These are phyloP conservation scores for Plenodomus tracheiphilus DNA, from an alignment of 2,329 filamentous ascomycete species.

Conservation along the genomic window DNA sequence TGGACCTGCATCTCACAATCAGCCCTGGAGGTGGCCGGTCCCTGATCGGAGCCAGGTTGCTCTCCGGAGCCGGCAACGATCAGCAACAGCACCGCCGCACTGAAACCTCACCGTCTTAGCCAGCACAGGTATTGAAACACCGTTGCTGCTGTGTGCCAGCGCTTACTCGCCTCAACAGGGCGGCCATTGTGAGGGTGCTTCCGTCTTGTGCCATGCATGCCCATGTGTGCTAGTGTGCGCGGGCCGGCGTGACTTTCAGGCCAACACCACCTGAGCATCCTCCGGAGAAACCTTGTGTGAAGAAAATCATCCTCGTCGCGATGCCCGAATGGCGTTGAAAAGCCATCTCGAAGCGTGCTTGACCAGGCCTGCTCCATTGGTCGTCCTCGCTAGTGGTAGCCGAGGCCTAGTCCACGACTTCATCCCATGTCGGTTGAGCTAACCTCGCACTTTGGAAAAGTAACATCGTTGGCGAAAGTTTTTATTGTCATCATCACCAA, in stretches of 20 bases:
- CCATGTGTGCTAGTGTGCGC: not conserved
- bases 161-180: not conserved
- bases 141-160: not conserved
- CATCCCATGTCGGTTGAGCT: not conserved
- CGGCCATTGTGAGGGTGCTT: not conserved
- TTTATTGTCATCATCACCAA: no score
- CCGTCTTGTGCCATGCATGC: not conserved
- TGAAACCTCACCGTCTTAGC: not conserved
- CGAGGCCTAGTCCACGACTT: not conserved
- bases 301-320: no score
- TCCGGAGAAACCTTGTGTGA: slow-evolving; percentile 1
- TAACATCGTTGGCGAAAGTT: no score
- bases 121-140: not conserved
- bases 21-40: not conserved
- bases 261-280: not conserved
- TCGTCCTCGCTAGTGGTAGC: not conserved
- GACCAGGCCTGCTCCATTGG: not conserved
- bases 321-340: not conserved
- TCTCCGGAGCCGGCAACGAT: not conserved
- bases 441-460: no score
- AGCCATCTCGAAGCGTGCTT: not conserved
- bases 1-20: not conserved
- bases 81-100: not conserved
- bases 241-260: not conserved
- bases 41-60: not conserved